phyloP scores from a whole-genome alignment of 805 yeast genomes.

The Candida dajiaensis region DNA sequence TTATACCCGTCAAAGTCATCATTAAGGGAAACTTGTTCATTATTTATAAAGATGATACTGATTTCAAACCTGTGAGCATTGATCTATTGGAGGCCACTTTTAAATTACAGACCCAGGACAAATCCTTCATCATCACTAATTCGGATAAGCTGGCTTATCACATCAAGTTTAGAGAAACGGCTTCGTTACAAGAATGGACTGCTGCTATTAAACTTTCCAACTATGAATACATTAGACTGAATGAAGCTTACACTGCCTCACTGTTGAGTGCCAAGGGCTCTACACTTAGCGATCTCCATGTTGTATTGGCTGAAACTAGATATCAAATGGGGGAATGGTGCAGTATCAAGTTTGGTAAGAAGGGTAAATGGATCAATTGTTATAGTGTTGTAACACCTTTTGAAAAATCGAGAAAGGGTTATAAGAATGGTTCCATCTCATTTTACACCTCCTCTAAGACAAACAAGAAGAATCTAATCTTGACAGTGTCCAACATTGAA shows the following conservation, averaged over 20 bases:
- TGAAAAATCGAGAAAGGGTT: slow-evolving; percentile 19
- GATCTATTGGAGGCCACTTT: slow-evolving; percentile 16
- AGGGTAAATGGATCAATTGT: slow-evolving; percentile 55
- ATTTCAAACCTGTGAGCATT: slow-evolving; percentile 36
- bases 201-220: slow-evolving; percentile 47
- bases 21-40: slow-evolving; percentile 52
- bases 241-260: slow-evolving; percentile 63
- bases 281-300: slow-evolving; percentile 50
- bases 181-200: slow-evolving; percentile 30
- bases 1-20: slow-evolving; percentile 10
- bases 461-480: slow-evolving; percentile 44
- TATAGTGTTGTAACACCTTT: slow-evolving; percentile 44
- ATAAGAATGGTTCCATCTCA: slow-evolving; percentile 46
- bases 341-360: slow-evolving; percentile 52
- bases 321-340: slow-evolving; percentile 54
- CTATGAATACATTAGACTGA: slow-evolving; percentile 50
- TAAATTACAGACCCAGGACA: slow-evolving; percentile 1
- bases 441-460: slow-evolving; percentile 45
- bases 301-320: slow-evolving; percentile 44
- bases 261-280: slow-evolving; percentile 53
- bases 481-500: slow-evolving; percentile 39
- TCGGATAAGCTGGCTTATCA: slow-evolving; percentile 16
- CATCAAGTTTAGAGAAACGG: slow-evolving; percentile 13
- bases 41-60: slow-evolving; percentile 35
- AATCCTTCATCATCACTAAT: slow-evolving; percentile 6